These are phyloP conservation scores for Mrakia blollopis DNA, from an alignment of 768 basidiomycete genomes.

Conservation along the genomic window DNA sequence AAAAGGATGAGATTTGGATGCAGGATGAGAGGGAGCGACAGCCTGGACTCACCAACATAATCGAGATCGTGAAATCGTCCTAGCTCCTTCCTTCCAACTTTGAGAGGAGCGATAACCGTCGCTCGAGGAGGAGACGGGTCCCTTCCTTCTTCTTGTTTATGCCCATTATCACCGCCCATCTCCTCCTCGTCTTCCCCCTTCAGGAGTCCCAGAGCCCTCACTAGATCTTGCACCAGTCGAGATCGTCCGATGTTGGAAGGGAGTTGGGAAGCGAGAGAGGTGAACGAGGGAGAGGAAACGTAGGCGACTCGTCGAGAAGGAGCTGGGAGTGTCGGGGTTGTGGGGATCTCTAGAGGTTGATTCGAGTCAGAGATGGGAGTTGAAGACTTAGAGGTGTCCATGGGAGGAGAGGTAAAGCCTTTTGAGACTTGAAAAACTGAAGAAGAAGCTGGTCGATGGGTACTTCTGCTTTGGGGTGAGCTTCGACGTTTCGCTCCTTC, in stretches of 20 bases:
- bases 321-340: not conserved
- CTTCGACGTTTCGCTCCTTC: not conserved
- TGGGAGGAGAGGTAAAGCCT: not conserved
- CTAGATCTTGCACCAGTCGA: constrained; percentile 36
- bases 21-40: not conserved
- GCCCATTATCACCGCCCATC: too few relatives aligned
- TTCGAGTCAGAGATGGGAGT: not conserved
- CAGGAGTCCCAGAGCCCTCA: constrained; percentile 33
- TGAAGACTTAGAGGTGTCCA: not conserved
- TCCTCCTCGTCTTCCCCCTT: not conserved
- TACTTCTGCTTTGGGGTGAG: not conserved
- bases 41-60: constrained; percentile 61
- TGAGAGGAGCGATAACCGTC: constrained; percentile 53
- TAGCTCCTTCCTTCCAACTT: constrained; percentile 58
- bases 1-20: not conserved
- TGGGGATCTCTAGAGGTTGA: not conserved
- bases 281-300: constrained; percentile 12
- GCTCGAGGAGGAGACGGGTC: constrained; percentile 19
- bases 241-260: constrained; percentile 40
- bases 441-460: not conserved
- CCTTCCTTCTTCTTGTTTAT: not conserved
- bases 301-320: constrained; percentile 21
- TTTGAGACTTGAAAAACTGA: not conserved
- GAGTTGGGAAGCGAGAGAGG: constrained; percentile 54
- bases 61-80: constrained; percentile 63